Percentiles rank a stretch among this genome's conserved stretches.
Evolutionary conservation across 768 basidiomycete genomes (phyloP).

Genomic region (Termitomyces sp.): DNA sequence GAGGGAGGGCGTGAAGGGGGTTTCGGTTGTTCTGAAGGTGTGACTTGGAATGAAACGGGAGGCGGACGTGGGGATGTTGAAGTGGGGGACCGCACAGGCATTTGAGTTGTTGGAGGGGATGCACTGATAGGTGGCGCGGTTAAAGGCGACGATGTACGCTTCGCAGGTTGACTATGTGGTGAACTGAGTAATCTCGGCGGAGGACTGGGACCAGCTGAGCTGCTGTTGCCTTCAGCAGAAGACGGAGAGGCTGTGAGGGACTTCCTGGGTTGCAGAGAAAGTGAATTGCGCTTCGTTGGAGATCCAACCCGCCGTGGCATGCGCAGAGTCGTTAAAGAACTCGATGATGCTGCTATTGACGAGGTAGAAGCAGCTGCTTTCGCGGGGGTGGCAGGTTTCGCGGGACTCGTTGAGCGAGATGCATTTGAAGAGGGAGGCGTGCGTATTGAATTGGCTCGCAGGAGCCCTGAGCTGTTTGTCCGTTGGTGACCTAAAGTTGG

Average conservation of each 20-base stretch:
- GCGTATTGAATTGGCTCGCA: constrained; percentile 39
- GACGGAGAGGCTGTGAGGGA: constrained; percentile 45
- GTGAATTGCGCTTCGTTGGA: constrained; percentile 56
- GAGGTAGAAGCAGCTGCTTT: constrained; percentile 26
- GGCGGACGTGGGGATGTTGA: constrained; percentile 20
- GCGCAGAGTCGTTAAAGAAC: constrained; percentile 18
- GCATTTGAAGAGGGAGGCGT: constrained; percentile 42
- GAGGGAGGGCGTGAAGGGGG: constrained; percentile 30
- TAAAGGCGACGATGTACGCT: constrained; percentile 40
- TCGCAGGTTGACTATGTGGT: constrained; percentile 23
- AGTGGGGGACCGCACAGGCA: constrained; percentile 18
- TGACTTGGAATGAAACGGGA: constrained; percentile 24
- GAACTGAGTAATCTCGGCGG: constrained; percentile 26
- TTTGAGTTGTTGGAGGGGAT: constrained; percentile 22
- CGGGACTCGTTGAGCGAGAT: constrained; percentile 67
- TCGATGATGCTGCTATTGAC: constrained; percentile 18
- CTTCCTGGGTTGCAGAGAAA: constrained; percentile 48
- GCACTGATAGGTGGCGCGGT: constrained; percentile 30
- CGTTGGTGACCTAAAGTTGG: constrained; percentile 55
- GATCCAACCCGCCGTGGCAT: constrained; percentile 36
- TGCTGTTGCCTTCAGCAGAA: constrained; percentile 35
- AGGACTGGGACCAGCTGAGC: constrained; percentile 29
- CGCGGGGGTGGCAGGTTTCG: constrained; percentile 34
- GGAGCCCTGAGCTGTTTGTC: constrained; percentile 48
- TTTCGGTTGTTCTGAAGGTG: constrained; percentile 20